Evolutionary conservation across 306 rosid genomes (phyloP), one percentile per base, ranked within the genome.

Genomic region (Trichosanthes cucumerina): DNA sequence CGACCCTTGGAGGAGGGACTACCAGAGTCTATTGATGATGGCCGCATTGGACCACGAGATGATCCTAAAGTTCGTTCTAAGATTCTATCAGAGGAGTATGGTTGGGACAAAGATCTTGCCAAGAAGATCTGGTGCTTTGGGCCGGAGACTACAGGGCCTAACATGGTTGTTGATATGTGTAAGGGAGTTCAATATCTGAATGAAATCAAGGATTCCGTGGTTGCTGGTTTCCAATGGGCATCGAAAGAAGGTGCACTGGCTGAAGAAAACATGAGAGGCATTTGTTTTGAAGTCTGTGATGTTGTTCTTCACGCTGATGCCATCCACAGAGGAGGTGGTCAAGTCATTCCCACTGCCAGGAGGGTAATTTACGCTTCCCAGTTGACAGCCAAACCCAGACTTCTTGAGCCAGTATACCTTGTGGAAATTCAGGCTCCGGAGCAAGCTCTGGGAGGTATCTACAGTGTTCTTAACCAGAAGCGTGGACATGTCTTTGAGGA

Each of bases 51-150:
- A 50, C 97, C 97, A 74, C 86, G 95, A 56, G 97, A 92, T 79
- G 97, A 92, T 44, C 97, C 97, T 44, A 92, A 89, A 26, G 60
- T 57, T 7, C 89, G 93, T 1, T 90, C 97, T 6, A 92, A 85
- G 16, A 88, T 88, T 78, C 56, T 92, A 76, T 64, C 95, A 0
- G 93, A 91, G 82, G 87, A 87, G 75, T 93, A 9, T 36, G 94
- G 93, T 24, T 93, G 98, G 96, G 96, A 91, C 19, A 91, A 89
- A 86, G 96, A 93, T 85, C 96, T 88, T 11, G 94, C 96, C 0
- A 93, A 93, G 90, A 93, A 91, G 75, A 93, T 93, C 38, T 93
- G 96, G 97, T 93, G 94, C 47, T 93, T 93, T 78, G 96, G 96
- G 1, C 98, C 98, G 0, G 98, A 91, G 83, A 92, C 94, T 7